Conservation (phyloP, 1,284 basidiomycete genomes). For the Tilletiopsis washingtonensis region DNA sequence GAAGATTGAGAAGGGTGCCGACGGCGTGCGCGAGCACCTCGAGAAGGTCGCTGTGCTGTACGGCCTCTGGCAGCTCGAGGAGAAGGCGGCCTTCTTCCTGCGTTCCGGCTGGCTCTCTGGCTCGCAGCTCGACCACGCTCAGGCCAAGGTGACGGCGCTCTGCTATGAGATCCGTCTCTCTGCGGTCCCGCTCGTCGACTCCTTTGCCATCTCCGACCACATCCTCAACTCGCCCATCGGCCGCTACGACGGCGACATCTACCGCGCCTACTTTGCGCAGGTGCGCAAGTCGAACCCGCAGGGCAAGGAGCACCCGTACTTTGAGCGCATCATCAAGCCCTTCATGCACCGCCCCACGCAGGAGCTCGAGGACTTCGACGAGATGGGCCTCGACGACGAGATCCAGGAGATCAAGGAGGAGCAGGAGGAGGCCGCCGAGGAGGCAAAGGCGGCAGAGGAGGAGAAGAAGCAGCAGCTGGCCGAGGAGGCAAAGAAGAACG, state of each 20-base stretch:
- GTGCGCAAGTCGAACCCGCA: constrained; percentile 44
- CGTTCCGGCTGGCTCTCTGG: constrained; percentile 50
- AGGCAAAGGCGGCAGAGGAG: constrained; percentile 9
- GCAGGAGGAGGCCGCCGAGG: constrained; percentile 33
- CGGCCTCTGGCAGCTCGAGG: constrained; percentile 56
- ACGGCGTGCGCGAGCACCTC: constrained; percentile 39
- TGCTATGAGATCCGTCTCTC: constrained; percentile 52
- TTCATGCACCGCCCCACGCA: constrained; percentile 51
- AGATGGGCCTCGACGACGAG: constrained; percentile 52
- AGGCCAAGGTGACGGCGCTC: constrained; percentile 50
- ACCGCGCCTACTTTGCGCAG: constrained; percentile 39
- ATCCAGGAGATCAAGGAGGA: constrained; percentile 49
- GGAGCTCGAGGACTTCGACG: constrained; percentile 48
- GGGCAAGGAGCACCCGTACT: constrained; percentile 52
- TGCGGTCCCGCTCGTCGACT: constrained; percentile 53
- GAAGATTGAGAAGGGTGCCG: constrained; percentile 23
- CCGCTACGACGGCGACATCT: constrained; percentile 42
- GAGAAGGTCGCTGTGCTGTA: constrained; percentile 37
- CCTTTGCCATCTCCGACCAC: constrained; percentile 55
- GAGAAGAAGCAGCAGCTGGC: too few species aligned
- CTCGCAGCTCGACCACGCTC: constrained; percentile 51
- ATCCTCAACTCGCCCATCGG: constrained; percentile 57
- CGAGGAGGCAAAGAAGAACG: too few species aligned
- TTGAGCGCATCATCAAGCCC: constrained; percentile 54
- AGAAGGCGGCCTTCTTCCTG: constrained; percentile 55